These are phyloP conservation scores for Schwanniomyces pseudopolymorphus DNA, from an alignment of 805 yeast species.

Conservation along the genomic window DNA sequence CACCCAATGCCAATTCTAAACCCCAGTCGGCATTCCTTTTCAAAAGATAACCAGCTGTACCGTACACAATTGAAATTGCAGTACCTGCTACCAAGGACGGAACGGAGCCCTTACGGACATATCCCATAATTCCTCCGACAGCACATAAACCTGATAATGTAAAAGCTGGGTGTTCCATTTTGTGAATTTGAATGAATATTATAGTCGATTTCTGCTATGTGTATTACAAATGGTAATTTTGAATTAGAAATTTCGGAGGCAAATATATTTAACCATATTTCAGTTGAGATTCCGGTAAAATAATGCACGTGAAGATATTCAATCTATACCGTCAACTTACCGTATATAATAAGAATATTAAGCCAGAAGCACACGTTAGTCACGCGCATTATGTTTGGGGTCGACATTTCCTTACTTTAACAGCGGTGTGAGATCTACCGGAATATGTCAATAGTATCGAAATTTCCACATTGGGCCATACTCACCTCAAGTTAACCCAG, in stretches of 20 bases:
- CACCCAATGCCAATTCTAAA: constrained; percentile 72
- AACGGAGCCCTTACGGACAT: constrained; percentile 61
- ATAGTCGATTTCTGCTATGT: too few relatives aligned
- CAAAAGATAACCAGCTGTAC: constrained; percentile 73
- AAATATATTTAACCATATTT: too few relatives aligned
- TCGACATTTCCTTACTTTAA: neutral
- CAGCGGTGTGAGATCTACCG: neutral
- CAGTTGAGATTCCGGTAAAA: neutral
- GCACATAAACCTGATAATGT: constrained; percentile 69
- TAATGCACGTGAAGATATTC: neutral
- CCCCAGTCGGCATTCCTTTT: constrained; percentile 76
- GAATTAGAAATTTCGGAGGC: neutral
- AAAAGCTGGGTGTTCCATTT: constrained; percentile 74
- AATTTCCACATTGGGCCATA: neutral
- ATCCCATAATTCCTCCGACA: constrained; percentile 73
- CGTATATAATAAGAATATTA: neutral
- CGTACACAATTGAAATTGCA: constrained; percentile 57
- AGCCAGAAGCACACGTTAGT: neutral
- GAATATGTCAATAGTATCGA: neutral
- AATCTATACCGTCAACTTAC: neutral
- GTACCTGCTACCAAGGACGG: constrained; percentile 83
- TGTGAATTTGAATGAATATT: neutral
- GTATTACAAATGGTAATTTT: too few relatives aligned
- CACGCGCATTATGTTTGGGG: neutral
- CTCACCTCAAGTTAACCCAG: neutral